phyloP scores from a whole-genome alignment of 495 filamentous ascomycete genomes.

The Neurospora sp. region DNA sequence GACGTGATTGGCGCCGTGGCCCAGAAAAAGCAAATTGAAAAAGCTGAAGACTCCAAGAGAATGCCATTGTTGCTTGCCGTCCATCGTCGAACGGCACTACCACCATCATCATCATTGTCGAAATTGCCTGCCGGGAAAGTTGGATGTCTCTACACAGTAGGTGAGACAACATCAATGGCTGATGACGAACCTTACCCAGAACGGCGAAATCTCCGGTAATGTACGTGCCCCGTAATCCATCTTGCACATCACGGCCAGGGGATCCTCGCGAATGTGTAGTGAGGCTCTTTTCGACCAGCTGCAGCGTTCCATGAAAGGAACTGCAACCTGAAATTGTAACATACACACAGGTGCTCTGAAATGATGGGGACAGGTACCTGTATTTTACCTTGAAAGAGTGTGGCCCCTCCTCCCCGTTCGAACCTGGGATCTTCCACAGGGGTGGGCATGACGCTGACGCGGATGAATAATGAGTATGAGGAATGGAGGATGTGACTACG shows the following conservation, averaged over 20 bases:
- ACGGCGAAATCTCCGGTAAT: background rate
- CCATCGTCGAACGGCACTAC: background rate
- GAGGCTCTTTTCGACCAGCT: background rate
- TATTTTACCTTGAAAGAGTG: background rate
- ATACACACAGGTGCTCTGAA: background rate
- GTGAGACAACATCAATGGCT: background rate
- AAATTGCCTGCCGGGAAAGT: background rate
- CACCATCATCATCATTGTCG: background rate
- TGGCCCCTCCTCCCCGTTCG: background rate
- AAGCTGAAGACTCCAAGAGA: background rate
- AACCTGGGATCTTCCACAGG: background rate
- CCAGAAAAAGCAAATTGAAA: background rate
- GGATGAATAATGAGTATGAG: background rate
- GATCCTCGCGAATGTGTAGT: background rate
- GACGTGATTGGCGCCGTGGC: background rate
- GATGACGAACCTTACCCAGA: background rate
- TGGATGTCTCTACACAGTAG: background rate
- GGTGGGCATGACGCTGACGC: background rate
- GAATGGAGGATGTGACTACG: background rate
- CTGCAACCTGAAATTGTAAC: background rate
- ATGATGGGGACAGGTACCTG: background rate
- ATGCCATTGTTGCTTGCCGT: background rate
- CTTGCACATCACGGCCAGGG: background rate
- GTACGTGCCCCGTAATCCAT: background rate
- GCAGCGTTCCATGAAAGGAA: background rate